Percentiles rank a stretch among this genome's conserved stretches.
Evolutionary conservation across 1,139 yeast species (phyloP).

Genomic region (Geotrichum histeridarum): DNA sequence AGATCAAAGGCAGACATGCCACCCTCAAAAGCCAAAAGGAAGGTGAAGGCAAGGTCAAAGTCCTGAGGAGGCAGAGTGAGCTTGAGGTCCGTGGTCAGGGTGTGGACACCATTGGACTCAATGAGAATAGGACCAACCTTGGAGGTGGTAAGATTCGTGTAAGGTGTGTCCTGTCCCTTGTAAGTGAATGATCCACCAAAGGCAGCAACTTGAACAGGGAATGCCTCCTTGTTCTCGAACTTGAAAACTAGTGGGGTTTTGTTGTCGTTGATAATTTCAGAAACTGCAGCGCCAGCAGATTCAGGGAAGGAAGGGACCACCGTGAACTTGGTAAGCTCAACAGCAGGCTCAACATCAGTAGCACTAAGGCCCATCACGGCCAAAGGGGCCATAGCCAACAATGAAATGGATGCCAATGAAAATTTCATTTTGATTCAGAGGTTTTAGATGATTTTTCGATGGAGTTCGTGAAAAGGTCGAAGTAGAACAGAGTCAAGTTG

Average conservation of each 20-base stretch:
- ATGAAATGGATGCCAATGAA: constrained; percentile 8
- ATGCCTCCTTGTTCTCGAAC: constrained; percentile 55
- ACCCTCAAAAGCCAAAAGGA: constrained; percentile 51
- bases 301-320: constrained; percentile 16
- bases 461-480: background rate
- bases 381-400: constrained; percentile 6
- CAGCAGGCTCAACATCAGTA: background rate
- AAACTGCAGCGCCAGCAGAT: constrained; percentile 18
- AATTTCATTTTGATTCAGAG: constrained; percentile 9
- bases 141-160: constrained; percentile 9
- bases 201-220: constrained; percentile 56
- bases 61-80: constrained; percentile 54
- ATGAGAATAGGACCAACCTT: constrained; percentile 55
- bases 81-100: constrained; percentile 28
- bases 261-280: constrained; percentile 45
- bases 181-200: constrained; percentile 68
- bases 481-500: background rate
- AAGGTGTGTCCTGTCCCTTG: constrained; percentile 43
- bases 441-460: background rate
- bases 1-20: constrained; percentile 51
- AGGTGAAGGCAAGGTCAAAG: constrained; percentile 57
- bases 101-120: constrained; percentile 44
- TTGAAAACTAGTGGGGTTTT: constrained; percentile 51
- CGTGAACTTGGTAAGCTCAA: constrained; percentile 4
- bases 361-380: constrained; percentile 6